Conservation (phyloP, 2,329 filamentous ascomycete genomes). For the Didymosphaeria variabile region DNA sequence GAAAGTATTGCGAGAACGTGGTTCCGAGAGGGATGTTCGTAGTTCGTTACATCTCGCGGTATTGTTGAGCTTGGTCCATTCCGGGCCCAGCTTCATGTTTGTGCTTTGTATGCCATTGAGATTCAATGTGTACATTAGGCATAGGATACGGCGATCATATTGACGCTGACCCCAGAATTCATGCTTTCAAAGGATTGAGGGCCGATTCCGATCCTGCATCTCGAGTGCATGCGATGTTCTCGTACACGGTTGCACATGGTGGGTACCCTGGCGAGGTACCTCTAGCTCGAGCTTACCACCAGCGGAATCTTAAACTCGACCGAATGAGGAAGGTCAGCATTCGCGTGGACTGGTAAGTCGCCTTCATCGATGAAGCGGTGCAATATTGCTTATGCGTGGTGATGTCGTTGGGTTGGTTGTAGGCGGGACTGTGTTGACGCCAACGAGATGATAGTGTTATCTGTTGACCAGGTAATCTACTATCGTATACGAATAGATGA, state of each 20-base stretch:
- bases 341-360: too few species aligned
- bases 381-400: too few species aligned
- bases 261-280: not conserved
- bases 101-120: not conserved
- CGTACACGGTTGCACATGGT: not conserved
- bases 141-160: too few species aligned
- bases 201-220: not conserved
- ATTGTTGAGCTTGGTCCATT: not conserved
- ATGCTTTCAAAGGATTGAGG: not conserved
- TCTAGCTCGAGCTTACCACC: not conserved
- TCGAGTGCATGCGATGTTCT: slow-evolving; percentile 2
- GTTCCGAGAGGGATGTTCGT: not conserved
- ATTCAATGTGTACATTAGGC: not conserved
- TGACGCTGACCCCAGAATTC: too few species aligned
- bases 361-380: too few species aligned
- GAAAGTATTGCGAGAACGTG: not conserved
- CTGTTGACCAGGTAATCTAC: too few species aligned
- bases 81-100: not conserved
- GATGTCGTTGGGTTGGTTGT: too few species aligned
- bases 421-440: too few species aligned
- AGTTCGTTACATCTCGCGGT: not conserved
- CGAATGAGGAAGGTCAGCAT: too few species aligned
- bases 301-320: not conserved
- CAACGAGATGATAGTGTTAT: too few species aligned
- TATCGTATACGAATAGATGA: too few species aligned